Conservation (phyloP, 306 rosid genomes). For the Castanea crenata region DNA sequence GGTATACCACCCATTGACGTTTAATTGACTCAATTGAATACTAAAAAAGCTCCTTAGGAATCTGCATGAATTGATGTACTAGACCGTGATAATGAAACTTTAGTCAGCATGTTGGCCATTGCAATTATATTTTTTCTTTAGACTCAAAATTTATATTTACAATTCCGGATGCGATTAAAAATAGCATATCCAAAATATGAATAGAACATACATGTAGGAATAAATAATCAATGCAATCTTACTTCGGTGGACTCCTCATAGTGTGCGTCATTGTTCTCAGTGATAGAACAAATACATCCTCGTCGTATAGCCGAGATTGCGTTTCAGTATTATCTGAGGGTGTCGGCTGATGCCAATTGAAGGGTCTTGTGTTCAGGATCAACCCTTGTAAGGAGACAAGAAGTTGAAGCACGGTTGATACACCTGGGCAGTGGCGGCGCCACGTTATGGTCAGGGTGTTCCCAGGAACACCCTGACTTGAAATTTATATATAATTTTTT, state of each 20-base stretch:
- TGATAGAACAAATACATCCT: conserved; percentile 55
- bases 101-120: too few species aligned
- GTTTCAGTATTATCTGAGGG: conserved; percentile 43
- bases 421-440: too few species aligned
- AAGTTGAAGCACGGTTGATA: conserved; percentile 80
- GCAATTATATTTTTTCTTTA: too few species aligned
- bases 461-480: too few species aligned
- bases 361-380: conserved; percentile 77
- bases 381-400: conserved; percentile 88
- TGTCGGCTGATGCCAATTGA: conserved; percentile 38
- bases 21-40: neutral
- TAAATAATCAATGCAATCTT: conserved; percentile 21
- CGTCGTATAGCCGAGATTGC: conserved; percentile 57
- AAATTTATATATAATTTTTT: too few species aligned
- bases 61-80: neutral
- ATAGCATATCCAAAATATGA: conserved; percentile 1
- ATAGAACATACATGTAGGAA: neutral
- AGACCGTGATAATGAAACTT: too few species aligned
- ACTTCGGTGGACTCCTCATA: conserved; percentile 81
- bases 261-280: conserved; percentile 67
- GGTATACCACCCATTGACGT: neutral
- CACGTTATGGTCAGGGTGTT: too few species aligned
- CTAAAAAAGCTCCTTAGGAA: neutral
- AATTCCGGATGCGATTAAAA: neutral
- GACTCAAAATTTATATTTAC: too few species aligned